phyloP scores from a whole-genome alignment of 495 filamentous ascomycete species.

The Cudoniella acicularis region DNA sequence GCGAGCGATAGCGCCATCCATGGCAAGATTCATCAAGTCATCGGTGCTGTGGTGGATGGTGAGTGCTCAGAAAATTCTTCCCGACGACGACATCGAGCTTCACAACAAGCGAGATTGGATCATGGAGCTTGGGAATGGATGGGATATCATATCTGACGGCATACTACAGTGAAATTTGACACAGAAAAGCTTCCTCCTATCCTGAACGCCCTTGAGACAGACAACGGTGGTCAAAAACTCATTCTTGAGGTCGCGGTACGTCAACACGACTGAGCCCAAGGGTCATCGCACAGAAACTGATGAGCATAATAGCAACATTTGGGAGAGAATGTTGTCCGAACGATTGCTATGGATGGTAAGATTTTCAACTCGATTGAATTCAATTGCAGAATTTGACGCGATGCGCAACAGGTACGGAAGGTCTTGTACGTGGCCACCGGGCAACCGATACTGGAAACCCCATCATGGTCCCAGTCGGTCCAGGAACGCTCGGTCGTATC shows the following conservation, averaged over 20 bases:
- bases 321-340: constrained; percentile 97
- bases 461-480: constrained; percentile 96
- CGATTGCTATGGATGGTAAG: constrained; percentile 99
- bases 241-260: constrained; percentile 95
- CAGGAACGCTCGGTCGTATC: constrained; percentile 94
- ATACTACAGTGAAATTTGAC: constrained; percentile 76
- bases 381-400: constrained; percentile 19
- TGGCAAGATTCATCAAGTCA: constrained; percentile 83
- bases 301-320: constrained; percentile 82
- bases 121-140: constrained; percentile 5
- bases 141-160: constrained; percentile 15
- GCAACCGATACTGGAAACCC: constrained; percentile 87
- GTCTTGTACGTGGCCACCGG: constrained; percentile 86
- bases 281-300: constrained; percentile 34
- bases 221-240: constrained; percentile 91
- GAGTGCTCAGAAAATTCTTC: constrained; percentile 35
- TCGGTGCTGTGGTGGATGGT: constrained; percentile 76
- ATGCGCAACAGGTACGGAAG: constrained; percentile 78
- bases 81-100: constrained; percentile 14
- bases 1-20: constrained; percentile 62
- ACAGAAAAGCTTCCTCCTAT: constrained; percentile 91
- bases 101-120: constrained; percentile 13
- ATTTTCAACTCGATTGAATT: constrained; percentile 17
- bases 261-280: constrained; percentile 25
- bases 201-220: constrained; percentile 91